A percentile compares a stretch with the other conserved stretches of the same genome.
These are phyloP conservation scores for Calocybe gangraenosa DNA, from an alignment of 768 basidiomycete genomes.

Conservation along the genomic window DNA sequence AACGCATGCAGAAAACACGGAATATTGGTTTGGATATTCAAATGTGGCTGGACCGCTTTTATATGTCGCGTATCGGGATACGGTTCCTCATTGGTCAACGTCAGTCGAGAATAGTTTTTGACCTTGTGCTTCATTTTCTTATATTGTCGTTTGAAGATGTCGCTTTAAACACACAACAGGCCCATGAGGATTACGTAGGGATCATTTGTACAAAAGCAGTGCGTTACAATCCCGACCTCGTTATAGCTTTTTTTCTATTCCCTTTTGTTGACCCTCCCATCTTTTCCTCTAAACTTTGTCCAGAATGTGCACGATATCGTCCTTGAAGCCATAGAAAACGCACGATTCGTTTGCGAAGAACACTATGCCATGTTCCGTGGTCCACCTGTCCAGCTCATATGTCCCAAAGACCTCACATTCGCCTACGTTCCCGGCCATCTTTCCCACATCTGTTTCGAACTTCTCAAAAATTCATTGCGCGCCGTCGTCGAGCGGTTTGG, in stretches of 20 bases:
- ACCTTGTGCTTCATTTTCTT: neutral
- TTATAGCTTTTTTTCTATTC: neutral
- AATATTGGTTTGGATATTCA: conserved; percentile 86
- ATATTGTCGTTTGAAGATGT: conserved; percentile 55
- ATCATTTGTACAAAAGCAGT: conserved; percentile 95
- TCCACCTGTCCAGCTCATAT: conserved; percentile 94
- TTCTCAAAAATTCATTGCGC: conserved; percentile 95
- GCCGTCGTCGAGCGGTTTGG: conserved; percentile 95
- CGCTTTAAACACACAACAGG: conserved; percentile 86
- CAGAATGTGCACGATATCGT: conserved; percentile 95
- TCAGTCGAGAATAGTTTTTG: too few species aligned
- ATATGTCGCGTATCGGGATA: conserved; percentile 93
- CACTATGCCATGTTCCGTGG: conserved; percentile 95
- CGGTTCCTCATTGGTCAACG: conserved; percentile 97
- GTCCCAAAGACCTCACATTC: conserved; percentile 81
- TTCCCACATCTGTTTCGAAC: conserved; percentile 94
- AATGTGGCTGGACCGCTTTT: conserved; percentile 95
- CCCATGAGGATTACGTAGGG: conserved; percentile 91
- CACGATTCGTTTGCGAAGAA: conserved; percentile 91
- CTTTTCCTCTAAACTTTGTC: neutral
- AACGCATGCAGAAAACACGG: conserved; percentile 62
- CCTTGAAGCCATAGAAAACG: conserved; percentile 98
- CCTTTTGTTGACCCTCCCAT: neutral
- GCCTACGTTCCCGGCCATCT: conserved; percentile 96
- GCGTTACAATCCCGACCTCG: conserved; percentile 24